phyloP scores from a whole-genome alignment of 371 early-diverging fungal species.

The Smittium mucronatum region DNA sequence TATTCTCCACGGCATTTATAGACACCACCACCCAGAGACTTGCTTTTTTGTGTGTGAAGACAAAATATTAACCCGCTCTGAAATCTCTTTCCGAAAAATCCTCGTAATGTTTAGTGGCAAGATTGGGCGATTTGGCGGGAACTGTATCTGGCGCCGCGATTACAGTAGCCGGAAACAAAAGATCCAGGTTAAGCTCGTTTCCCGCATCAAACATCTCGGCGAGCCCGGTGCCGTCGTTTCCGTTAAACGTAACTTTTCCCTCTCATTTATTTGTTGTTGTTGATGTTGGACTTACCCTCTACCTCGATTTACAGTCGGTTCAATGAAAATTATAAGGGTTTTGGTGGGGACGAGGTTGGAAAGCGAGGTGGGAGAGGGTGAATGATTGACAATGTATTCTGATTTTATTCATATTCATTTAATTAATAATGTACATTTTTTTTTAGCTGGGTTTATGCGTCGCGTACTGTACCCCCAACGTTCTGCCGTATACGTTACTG shows the following conservation, averaged over 20 bases:
- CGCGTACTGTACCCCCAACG: slow-evolving; percentile 3
- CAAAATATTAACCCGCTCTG: too few relatives aligned
- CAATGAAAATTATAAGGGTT: too few relatives aligned
- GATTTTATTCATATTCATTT: too few relatives aligned
- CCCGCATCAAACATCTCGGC: not conserved
- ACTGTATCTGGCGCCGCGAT: not conserved
- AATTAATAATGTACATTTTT: not conserved
- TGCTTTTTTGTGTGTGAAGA: too few relatives aligned
- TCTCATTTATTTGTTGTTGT: not conserved
- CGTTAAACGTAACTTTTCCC: not conserved
- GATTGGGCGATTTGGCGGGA: not conserved
- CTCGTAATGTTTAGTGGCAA: too few relatives aligned
- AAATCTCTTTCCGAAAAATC: too few relatives aligned
- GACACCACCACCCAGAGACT: too few relatives aligned
- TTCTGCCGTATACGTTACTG: not conserved
- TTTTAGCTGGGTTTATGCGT: slow-evolving; percentile 9
- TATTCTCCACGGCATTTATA: too few relatives aligned
- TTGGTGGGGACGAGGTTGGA: too few relatives aligned
- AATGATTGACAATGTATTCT: too few relatives aligned
- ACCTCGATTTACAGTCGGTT: too few relatives aligned
- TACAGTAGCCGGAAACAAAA: slow-evolving; percentile 2
- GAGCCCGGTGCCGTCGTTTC: not conserved
- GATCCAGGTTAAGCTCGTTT: not conserved
- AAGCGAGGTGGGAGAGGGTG: too few relatives aligned
- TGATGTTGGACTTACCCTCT: not conserved